Percentiles rank a stretch among this genome's conserved stretches.
phyloP scores from a whole-genome alignment of 805 yeast species.

The Lipomyces starkeyi region DNA sequence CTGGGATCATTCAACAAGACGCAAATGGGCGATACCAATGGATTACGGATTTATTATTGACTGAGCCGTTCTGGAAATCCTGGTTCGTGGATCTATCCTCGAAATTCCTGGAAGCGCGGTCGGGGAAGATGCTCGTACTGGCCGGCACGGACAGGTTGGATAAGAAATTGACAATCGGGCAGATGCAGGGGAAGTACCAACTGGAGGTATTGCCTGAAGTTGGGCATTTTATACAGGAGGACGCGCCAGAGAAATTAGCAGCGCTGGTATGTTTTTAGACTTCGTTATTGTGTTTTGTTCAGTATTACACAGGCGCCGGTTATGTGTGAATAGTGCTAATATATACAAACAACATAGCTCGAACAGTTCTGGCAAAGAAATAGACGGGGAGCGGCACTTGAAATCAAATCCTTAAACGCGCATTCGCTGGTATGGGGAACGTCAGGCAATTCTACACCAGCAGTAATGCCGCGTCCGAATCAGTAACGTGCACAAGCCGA shows the following conservation, averaged over 20 bases:
- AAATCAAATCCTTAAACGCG: conserved; percentile 7
- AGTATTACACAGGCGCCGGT: not conserved
- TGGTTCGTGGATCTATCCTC: conserved; percentile 82
- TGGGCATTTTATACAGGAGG: conserved; percentile 97
- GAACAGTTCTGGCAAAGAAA: conserved; percentile 31
- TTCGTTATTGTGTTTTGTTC: not conserved
- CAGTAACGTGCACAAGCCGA: not conserved
- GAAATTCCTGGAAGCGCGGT: conserved; percentile 54
- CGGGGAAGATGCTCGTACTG: conserved; percentile 74
- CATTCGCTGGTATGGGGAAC: not conserved
- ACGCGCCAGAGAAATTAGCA: conserved; percentile 73
- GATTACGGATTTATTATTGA: conserved; percentile 66
- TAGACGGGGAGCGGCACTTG: conserved; percentile 29
- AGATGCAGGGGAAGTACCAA: conserved; percentile 96
- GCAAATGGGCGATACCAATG: conserved; percentile 51
- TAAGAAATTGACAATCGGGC: conserved; percentile 85
- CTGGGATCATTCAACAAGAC: conserved; percentile 57
- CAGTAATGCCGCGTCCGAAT: not conserved
- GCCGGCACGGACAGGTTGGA: conserved; percentile 93
- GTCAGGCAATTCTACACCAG: not conserved
- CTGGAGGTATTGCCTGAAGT: conserved; percentile 77
- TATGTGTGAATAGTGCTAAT: not conserved
- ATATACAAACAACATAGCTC: not conserved
- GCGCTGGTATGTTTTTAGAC: conserved; percentile 12
- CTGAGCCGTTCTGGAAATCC: conserved; percentile 70